Percentiles rank a stretch among this genome's conserved stretches.
These are phyloP conservation scores for Poa annua DNA, from an alignment of 176 grass and related monocot species.

Conservation along the genomic window DNA sequence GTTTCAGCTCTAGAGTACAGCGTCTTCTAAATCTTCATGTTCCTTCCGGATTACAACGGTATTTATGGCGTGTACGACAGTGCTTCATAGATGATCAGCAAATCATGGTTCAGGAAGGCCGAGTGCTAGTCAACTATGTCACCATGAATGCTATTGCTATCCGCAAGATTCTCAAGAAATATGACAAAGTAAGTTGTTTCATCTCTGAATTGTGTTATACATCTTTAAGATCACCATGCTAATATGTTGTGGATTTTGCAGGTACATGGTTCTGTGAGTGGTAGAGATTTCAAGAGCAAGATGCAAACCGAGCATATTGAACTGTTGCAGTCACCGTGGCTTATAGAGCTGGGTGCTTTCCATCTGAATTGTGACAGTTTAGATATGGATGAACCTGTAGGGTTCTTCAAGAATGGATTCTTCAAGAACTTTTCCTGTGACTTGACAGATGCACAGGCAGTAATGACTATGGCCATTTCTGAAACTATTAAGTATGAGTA, in stretches of 20 bases:
- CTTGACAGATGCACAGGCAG: constrained; percentile 50
- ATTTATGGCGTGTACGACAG: constrained; percentile 61
- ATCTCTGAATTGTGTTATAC: background rate
- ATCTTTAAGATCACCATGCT: background rate
- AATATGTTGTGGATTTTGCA: constrained; percentile 36
- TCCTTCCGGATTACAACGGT: constrained; percentile 65
- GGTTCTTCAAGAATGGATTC: constrained; percentile 53
- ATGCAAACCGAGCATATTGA: constrained; percentile 70
- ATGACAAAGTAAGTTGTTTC: constrained; percentile 60
- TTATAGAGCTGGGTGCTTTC: constrained; percentile 74
- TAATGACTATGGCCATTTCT: constrained; percentile 64
- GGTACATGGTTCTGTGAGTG: constrained; percentile 74
- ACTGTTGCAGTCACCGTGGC: constrained; percentile 78
- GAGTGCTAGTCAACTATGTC: constrained; percentile 74
- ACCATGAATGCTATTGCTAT: constrained; percentile 89
- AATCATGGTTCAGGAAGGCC: constrained; percentile 78
- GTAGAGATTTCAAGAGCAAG: constrained; percentile 73
- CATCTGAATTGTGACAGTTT: constrained; percentile 62
- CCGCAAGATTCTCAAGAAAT: constrained; percentile 82
- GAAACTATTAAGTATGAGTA: constrained; percentile 66
- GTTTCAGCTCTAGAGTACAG: constrained; percentile 78
- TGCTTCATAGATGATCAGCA: constrained; percentile 83
- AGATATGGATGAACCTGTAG: constrained; percentile 48
- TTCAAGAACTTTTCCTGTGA: constrained; percentile 72
- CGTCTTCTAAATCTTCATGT: constrained; percentile 74